Conservation (phyloP, 768 basidiomycete genomes). For the Ramaria sp. region DNA sequence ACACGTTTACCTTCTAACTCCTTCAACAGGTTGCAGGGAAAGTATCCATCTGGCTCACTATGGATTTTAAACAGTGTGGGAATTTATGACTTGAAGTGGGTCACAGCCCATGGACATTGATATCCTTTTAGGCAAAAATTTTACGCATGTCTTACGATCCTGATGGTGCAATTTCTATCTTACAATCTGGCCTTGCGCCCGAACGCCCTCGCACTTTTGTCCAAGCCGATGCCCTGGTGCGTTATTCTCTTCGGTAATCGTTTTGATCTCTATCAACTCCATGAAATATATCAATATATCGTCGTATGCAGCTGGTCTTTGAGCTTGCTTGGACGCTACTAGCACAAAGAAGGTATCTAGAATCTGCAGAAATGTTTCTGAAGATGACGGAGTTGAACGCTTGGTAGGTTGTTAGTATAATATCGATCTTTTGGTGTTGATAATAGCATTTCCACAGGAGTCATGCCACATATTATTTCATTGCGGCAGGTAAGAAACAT, state of each 20-base stretch:
- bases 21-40: conserved; percentile 33
- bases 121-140: conserved; percentile 47
- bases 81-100: neutral
- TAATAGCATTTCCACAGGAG: conserved; percentile 34
- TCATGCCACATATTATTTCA: conserved; percentile 69
- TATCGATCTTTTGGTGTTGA: neutral
- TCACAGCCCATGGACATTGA: neutral
- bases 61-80: conserved; percentile 65
- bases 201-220: conserved; percentile 45
- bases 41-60: conserved; percentile 56
- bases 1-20: neutral
- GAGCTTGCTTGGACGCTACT: conserved; percentile 73
- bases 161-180: conserved; percentile 50
- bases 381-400: conserved; percentile 54
- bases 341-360: conserved; percentile 49
- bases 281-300: neutral
- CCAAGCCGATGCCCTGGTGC: conserved; percentile 64
- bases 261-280: neutral
- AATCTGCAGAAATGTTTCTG: conserved; percentile 58
- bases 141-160: conserved; percentile 59
- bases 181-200: conserved; percentile 46
- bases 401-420: conserved; percentile 35
- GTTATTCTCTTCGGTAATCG: neutral
- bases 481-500: conserved; percentile 45
- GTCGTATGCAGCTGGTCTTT: conserved; percentile 44